Conservation (phyloP, 805 yeast genomes). For the Maudiozyma barnettii region DNA sequence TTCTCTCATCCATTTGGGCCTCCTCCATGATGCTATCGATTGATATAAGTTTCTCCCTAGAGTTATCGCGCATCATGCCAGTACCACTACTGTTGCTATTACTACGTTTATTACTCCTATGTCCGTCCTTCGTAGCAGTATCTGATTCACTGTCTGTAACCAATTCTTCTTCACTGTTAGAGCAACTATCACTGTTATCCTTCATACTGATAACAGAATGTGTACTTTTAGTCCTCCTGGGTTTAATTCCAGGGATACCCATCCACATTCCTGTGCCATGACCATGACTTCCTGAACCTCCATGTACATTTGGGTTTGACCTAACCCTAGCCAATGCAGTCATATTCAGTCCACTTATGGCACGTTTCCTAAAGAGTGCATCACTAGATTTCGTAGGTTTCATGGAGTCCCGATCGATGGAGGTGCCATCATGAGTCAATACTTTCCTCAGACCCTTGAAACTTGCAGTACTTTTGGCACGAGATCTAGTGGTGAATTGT, state of each 20-base stretch:
- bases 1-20: neutral
- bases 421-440: slow-evolving; percentile 19
- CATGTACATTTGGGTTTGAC: slow-evolving; percentile 12
- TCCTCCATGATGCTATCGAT: slow-evolving; percentile 15
- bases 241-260: slow-evolving; percentile 19
- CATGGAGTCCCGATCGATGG: slow-evolving; percentile 10
- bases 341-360: slow-evolving; percentile 27
- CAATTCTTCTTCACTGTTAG: slow-evolving; percentile 30
- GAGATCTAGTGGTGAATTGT: slow-evolving; percentile 26
- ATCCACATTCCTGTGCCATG: slow-evolving; percentile 5
- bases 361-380: slow-evolving; percentile 20
- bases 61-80: neutral
- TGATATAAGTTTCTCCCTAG: slow-evolving; percentile 35
- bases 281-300: slow-evolving; percentile 1
- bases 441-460: slow-evolving; percentile 25
- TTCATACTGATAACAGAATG: slow-evolving; percentile 23
- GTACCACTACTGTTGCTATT: neutral
- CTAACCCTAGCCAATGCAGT: slow-evolving; percentile 22
- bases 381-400: slow-evolving; percentile 20
- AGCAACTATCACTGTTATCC: slow-evolving; percentile 10
- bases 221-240: slow-evolving; percentile 22
- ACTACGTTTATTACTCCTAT: slow-evolving; percentile 7
- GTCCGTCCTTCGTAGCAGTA: slow-evolving; percentile 8
- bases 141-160: slow-evolving; percentile 30
- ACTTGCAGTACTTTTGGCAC: slow-evolving; percentile 27